phyloP scores from a whole-genome alignment of 2,329 filamentous ascomycete genomes.

The Bipolaris bicolor region DNA sequence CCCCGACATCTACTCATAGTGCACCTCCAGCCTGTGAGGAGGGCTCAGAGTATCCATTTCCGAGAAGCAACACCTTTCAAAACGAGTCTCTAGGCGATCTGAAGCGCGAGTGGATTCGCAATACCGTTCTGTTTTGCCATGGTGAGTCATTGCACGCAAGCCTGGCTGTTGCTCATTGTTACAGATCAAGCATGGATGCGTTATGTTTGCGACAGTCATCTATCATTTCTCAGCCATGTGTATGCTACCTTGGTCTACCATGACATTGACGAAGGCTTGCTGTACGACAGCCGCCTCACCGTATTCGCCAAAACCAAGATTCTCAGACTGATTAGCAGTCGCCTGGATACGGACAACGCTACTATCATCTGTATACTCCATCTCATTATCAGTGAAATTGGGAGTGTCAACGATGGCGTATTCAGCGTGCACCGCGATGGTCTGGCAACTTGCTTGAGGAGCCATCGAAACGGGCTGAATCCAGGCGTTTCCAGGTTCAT shows the following conservation, averaged over 20 bases:
- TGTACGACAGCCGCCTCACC: constrained; percentile 40
- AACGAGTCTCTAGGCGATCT: constrained; percentile 29
- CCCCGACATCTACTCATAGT: constrained; percentile 27
- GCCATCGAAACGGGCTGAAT: constrained; percentile 32
- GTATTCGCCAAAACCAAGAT: constrained; percentile 42
- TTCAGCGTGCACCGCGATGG: constrained; percentile 42
- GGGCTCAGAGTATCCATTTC: constrained; percentile 35
- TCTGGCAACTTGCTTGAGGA: constrained; percentile 31
- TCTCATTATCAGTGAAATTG: constrained; percentile 42
- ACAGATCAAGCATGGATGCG: constrained; percentile 38
- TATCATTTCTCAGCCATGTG: constrained; percentile 45
- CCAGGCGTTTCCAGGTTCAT: constrained; percentile 31
- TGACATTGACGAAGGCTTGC: constrained; percentile 35
- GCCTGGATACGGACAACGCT: constrained; percentile 36
- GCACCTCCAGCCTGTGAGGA: constrained; percentile 31
- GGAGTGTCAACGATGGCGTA: constrained; percentile 34
- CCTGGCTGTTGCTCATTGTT: constrained; percentile 7
- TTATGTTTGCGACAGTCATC: constrained; percentile 33
- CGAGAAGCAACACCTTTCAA: constrained; percentile 3
- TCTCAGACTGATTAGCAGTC: constrained; percentile 35
- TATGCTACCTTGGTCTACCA: constrained; percentile 43
- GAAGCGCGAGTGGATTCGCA: constrained; percentile 34
- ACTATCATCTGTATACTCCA: constrained; percentile 42
- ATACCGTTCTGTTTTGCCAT: constrained; percentile 27
- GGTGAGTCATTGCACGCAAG: constrained; percentile 16